Evolutionary conservation across 2,329 filamentous ascomycete genomes (phyloP), one percentile per base, ranked within the genome.

Genomic region (Fusarium pseudonygamai): DNA sequence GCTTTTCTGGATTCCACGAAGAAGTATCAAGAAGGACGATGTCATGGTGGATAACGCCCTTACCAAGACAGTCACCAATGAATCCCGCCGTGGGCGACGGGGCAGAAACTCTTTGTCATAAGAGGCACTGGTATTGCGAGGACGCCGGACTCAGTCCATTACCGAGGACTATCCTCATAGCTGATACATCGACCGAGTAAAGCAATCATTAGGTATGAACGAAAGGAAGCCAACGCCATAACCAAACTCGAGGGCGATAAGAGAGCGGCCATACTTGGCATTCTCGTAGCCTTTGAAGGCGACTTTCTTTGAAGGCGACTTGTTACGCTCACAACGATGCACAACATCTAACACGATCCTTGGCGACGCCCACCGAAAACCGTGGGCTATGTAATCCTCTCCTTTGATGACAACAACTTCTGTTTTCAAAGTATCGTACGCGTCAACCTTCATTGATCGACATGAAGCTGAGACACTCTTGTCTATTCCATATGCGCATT

Each of bases 1-100:
- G 47, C 60, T 76, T 5, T 36, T 76, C 28, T 76, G 74, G 74
- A 64, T 76, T n/a, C 74, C 74, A 2, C 68, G 67, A 40, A 60
- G 63, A 34, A 45, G 47, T 32, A 50, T 73, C 7, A 64, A 53
- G 20, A 47, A 37, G 22, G 52, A 73, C 8, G 58, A 73, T 26
- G 13, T 75, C 24, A 45, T 73, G 34, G 69, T 75, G 40, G 72
- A 75, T 47, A 75, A 75, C 49, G 72, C 69, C 45, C 59, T 75
- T 22, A 65, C 65, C 24, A 71, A 66, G 28, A 52, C 68, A 22
- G 49, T 56, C 26, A 75, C 72, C 12, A 74, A 62, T 12, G 71
- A 74, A 22, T 72, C 71, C 28, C 67, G 43, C 30, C 67, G 65
- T 37, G 67, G 67, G 8, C 67, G 67, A 14, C 60, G 66, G 32